Conservation (phyloP, 345 rosid genomes). For the Eucalyptus coolabah region DNA sequence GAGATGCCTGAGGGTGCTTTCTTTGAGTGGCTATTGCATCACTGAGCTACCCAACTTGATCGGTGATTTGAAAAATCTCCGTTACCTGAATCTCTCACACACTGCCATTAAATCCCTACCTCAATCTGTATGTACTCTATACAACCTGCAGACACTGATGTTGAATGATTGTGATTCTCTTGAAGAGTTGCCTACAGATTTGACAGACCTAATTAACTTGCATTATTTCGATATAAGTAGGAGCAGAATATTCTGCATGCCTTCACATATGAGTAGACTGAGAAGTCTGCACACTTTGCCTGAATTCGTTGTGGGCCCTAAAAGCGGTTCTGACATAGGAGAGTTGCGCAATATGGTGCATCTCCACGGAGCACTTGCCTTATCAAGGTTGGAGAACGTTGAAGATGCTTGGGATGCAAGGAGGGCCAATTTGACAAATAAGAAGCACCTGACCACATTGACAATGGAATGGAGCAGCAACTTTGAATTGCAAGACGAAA, state of each 20-base stretch:
- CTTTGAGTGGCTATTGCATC: conserved; percentile 1
- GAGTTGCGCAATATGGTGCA: conserved; percentile 1
- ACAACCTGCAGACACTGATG: conserved; percentile 8
- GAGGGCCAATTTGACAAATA: conserved; percentile 1
- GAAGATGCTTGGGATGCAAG: neutral
- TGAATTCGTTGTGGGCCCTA: conserved; percentile 7
- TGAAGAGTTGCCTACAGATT: neutral
- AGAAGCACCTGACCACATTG: conserved; percentile 13
- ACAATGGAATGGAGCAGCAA: conserved; percentile 16
- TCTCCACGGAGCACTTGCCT: conserved; percentile 2
- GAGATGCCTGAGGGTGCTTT: neutral
- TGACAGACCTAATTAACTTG: conserved; percentile 6
- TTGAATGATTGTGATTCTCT: conserved; percentile 1
- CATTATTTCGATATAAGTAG: conserved; percentile 2
- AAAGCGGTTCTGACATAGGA: neutral
- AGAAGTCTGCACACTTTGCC: neutral
- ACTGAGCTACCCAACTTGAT: conserved; percentile 1
- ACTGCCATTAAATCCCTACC: neutral
- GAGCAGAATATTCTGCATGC: conserved; percentile 4
- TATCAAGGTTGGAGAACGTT: conserved; percentile 5
- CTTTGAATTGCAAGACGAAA: conserved; percentile 1
- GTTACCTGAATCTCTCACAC: conserved; percentile 2
- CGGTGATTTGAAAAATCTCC: neutral
- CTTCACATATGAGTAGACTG: neutral
- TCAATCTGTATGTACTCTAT: neutral